Evolutionary conservation across 192 early-diverging fungal genomes (phyloP), one percentile per base, ranked within the genome.

Genomic region (Coemansia sp.): DNA sequence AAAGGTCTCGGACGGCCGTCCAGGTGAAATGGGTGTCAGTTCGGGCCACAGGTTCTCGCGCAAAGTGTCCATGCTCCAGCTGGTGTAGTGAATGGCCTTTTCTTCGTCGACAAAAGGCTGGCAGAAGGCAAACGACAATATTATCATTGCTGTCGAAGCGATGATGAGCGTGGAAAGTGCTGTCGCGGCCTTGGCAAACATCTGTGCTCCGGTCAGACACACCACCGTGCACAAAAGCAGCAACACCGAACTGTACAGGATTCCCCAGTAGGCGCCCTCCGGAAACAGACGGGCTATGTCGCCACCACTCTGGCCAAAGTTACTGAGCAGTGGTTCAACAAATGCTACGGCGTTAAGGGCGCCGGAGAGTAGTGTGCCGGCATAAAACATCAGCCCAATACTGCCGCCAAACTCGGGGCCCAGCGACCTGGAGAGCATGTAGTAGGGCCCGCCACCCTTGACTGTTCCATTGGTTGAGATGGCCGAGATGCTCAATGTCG

Each of bases 321-420:
- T 85, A 50, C 62, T 72, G 24, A 87, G 47, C 42, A 85, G 36
- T 0, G 84, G 82, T 49, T 87, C 85, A 18, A 78, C 77, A 60
- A 87, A 87, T 15, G 80, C 85, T 17, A 85, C 74, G 3, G 78
- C 83, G 38, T 77, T 82, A 62, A 87, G 79, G 19, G 69, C 79
- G 6, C 77, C 81, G 15, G 78, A 61, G 29, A 87, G 66, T n/a
- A 85, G 53, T 2, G 67, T 79, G 37, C 82, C 83, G 22, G 78
- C 42, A 38, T 78, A 84, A 28, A 80, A 87, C 50, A 85, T 78
- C 14, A 85, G 55, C 2, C 85, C 85, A 9, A 87, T 83, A 50
- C 79, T 81, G 27, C 85, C 85, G 47, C 85, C 85, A 67, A 87
- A 87, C 58, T 87, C 85, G 25, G 85, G 81, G 19, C 85, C 85